phyloP scores from a whole-genome alignment of 78 protist species.

The Guillardia theta region DNA sequence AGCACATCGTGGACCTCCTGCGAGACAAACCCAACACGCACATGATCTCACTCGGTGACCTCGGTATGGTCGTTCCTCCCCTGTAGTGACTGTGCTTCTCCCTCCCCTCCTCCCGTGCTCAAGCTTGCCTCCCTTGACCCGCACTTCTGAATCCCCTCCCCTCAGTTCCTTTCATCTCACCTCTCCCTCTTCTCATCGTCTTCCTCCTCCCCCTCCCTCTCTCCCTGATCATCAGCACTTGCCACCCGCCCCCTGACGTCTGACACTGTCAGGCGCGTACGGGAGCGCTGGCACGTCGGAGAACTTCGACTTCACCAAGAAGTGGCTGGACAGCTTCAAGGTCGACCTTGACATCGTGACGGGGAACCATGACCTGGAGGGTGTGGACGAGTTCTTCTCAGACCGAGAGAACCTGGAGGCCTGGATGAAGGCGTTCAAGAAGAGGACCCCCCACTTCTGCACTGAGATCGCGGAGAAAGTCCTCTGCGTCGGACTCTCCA shows the following conservation, averaged over 20 bases:
- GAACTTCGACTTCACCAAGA: background rate
- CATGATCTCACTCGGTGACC: background rate
- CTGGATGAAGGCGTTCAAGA: background rate
- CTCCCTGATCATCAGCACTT: too few species aligned
- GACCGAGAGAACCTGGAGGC: constrained; percentile 26
- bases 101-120: too few species aligned
- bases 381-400: constrained; percentile 35
- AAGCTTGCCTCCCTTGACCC: too few species aligned
- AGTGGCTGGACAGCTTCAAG: background rate
- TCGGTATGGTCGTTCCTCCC: too few species aligned
- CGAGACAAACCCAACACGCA: background rate
- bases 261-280: background rate
- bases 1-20: background rate
- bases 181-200: too few species aligned
- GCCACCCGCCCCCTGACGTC: too few species aligned
- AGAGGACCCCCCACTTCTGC: background rate
- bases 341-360: background rate
- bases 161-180: too few species aligned
- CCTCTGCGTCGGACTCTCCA: background rate
- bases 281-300: background rate
- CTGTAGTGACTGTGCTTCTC: too few species aligned
- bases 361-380: constrained; percentile 43
- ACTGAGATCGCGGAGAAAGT: background rate
- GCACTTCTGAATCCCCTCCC: too few species aligned
- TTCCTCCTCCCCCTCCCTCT: too few species aligned